phyloP scores from a whole-genome alignment of 768 basidiomycete species.

The Podaxis sp. region DNA sequence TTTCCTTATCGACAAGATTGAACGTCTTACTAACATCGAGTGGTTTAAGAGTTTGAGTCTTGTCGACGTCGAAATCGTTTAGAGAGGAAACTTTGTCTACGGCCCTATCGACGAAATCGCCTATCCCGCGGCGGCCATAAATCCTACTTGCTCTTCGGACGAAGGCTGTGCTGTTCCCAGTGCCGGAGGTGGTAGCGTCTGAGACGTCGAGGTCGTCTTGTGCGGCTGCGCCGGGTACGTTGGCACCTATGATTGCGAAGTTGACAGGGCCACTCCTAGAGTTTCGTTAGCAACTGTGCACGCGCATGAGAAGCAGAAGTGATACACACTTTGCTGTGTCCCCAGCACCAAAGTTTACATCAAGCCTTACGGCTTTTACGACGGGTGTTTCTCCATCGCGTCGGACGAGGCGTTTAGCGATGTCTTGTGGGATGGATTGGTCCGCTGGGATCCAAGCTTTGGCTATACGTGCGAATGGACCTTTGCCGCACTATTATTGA shows the following conservation, averaged over 20 bases:
- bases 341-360: conserved; percentile 17
- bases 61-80: conserved; percentile 22
- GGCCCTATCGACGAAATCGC: too few relatives aligned
- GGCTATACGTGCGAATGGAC: conserved; percentile 18
- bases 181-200: not conserved
- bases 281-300: too few relatives aligned
- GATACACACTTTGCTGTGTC: conserved; percentile 3
- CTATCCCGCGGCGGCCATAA: conserved; percentile 15
- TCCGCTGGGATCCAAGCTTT: conserved; percentile 17
- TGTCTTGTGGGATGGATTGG: conserved; percentile 16
- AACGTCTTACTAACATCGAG: conserved; percentile 27
- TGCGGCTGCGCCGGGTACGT: conserved; percentile 13
- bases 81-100: too few relatives aligned
- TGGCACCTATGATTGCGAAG: conserved; percentile 13
- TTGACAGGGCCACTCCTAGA: conserved; percentile 1
- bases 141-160: conserved; percentile 13
- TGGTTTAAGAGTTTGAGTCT: conserved; percentile 25
- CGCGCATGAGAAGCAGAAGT: not conserved
- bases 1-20: conserved; percentile 24
- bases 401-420: conserved; percentile 12
- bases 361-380: conserved; percentile 17
- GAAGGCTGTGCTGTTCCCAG: not conserved
- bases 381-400: conserved; percentile 11
- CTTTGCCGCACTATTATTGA: conserved; percentile 17
- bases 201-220: not conserved